Conservation (phyloP, 768 basidiomycete genomes). For the Hericium coralloides region DNA sequence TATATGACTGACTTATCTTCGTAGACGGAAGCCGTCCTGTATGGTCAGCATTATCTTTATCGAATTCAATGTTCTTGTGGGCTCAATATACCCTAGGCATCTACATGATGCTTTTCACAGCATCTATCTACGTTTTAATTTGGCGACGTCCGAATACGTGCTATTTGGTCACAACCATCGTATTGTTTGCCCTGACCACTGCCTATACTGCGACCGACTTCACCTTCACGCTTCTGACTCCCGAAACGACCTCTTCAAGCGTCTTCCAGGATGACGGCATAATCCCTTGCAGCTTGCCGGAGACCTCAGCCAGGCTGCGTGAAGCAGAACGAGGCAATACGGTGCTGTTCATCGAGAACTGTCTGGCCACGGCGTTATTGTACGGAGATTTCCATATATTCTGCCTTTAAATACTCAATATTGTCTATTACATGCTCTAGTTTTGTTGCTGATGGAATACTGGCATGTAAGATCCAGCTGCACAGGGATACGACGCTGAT, state of each 20-base stretch:
- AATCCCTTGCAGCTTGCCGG: not conserved
- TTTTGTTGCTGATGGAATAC: too few species aligned
- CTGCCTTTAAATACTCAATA: too few species aligned
- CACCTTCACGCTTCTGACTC: not conserved
- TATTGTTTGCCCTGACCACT: not conserved
- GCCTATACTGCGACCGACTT: not conserved
- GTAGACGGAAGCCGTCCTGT: not conserved
- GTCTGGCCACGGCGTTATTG: too few species aligned
- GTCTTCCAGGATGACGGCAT: not conserved
- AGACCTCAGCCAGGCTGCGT: not conserved
- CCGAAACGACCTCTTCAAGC: not conserved
- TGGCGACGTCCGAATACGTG: not conserved
- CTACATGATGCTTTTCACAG: not conserved
- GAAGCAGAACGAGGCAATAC: not conserved
- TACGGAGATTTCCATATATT: too few species aligned
- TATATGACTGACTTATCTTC: not conserved
- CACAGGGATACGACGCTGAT: too few species aligned
- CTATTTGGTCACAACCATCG: not conserved
- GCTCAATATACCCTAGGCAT: not conserved
- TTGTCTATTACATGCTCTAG: too few species aligned
- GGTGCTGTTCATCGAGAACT: too few species aligned
- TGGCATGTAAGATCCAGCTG: too few species aligned
- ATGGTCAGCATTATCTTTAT: not conserved
- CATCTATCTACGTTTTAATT: not conserved
- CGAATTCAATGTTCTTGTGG: not conserved